Evolutionary conservation across 805 yeast genomes (phyloP), one percentile per base, ranked within the genome.

Genomic region (Sugiyamaella valdiviana): DNA sequence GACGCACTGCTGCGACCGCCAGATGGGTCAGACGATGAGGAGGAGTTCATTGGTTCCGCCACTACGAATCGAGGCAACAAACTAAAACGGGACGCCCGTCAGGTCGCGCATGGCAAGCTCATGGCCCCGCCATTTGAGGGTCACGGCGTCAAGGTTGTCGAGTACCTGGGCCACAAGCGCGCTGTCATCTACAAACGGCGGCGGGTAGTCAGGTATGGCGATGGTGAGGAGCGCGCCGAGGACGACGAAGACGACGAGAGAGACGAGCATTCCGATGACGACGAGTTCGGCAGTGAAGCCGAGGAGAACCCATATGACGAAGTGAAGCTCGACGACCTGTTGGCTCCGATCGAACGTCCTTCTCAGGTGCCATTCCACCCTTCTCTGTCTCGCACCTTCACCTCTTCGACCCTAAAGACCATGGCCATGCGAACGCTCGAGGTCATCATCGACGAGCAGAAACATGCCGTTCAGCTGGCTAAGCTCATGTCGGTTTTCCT

Each of bases 271-370:
- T 40, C 41, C n/a, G 36, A 45, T 20, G 62, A 56, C 22, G 61
- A 59, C n/a, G 69, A 62, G 12, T 68, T 60, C 3, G 65, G 56
- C 6, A 63, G 45, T n/a, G 52, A 45, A n/a, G 64, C 59, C 7
- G 74, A 69, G 3, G 69, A 67, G 22, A 73, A 73, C 48, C 69
- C 80, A 14, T 73, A 80, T 55, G 63, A 65, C 6, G 70, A 74
- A 2, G 71, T 82, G 1, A 75, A 80, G 56, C 62, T 83, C 2
- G 77, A 75, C 23, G 67, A 80, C 39, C 71, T 89, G 16, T 68
- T 93, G 51, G 78, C 83, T 4, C 96, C 98, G 0, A 78, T 93
- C 12, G 72, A 79, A 6, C 85, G 85, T 49, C 93, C 96, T 0
- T 73, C 85, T 2, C 96, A 93, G 57, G 67, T 91, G 1, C 77